Conservation (phyloP, 192 early-diverging fungal genomes). For the Phycomyces blakesleeanus region DNA sequence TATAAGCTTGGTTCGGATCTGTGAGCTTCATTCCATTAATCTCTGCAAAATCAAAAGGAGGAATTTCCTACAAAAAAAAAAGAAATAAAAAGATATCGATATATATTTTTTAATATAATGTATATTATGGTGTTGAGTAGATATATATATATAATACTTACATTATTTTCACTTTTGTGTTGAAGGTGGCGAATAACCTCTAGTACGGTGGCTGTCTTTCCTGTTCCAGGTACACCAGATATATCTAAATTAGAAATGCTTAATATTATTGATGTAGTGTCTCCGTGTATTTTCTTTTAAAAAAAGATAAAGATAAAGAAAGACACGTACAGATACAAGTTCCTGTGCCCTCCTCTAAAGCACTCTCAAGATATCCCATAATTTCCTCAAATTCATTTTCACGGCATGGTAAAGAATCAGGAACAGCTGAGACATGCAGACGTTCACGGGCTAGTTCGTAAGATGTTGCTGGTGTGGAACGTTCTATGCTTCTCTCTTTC, state of each 20-base stretch:
- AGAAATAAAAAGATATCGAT: too few species aligned
- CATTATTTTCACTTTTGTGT: constrained; percentile 52
- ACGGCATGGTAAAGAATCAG: constrained; percentile 87
- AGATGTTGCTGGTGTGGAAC: constrained; percentile 23
- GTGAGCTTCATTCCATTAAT: constrained; percentile 98
- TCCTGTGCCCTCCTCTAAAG: constrained; percentile 79
- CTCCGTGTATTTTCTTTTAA: neutral
- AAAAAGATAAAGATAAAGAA: too few species aligned
- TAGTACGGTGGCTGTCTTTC: constrained; percentile 93
- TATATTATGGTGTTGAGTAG: too few species aligned
- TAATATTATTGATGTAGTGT: too few species aligned
- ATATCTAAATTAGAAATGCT: constrained; percentile 77
- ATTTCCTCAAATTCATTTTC: constrained; percentile 89
- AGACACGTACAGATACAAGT: constrained; percentile 75
- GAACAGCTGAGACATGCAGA: constrained; percentile 89
- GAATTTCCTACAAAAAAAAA: constrained; percentile 42
- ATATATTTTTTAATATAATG: too few species aligned
- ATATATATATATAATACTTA: too few species aligned
- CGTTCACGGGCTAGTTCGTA: constrained; percentile 68
- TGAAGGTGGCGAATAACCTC: constrained; percentile 76
- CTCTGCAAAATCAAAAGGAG: constrained; percentile 86
- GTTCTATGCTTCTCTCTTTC: neutral
- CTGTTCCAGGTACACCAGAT: constrained; percentile 94
- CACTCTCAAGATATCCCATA: constrained; percentile 65
- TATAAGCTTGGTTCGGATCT: constrained; percentile 86